Evolutionary conservation across 163 green algal genomes (phyloP).

Genomic region (Chloromonas sp.): DNA sequence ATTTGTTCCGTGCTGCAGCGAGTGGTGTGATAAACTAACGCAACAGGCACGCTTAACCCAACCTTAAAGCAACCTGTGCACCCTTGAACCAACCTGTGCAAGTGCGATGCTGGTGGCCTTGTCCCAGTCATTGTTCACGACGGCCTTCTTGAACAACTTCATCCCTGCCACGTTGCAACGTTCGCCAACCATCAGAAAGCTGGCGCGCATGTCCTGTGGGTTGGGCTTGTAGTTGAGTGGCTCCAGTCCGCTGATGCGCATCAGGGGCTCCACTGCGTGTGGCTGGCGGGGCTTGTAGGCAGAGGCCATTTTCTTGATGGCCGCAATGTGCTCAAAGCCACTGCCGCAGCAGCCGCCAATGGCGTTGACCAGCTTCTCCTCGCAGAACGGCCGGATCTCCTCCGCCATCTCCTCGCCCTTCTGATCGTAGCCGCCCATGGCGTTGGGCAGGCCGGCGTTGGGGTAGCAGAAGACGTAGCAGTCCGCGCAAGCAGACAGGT

Average conservation of each 20-base stretch:
- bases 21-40: too few relatives aligned
- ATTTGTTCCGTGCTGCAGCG: too few relatives aligned
- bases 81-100: conserved; percentile 67
- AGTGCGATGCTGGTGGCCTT: conserved; percentile 87
- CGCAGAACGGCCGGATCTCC: conserved; percentile 84
- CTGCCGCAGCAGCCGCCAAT: conserved; percentile 95
- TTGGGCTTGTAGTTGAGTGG: conserved; percentile 89
- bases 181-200: conserved; percentile 94
- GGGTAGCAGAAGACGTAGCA: conserved; percentile 97
- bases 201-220: conserved; percentile 64
- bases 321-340: conserved; percentile 85
- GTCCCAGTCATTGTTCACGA: conserved; percentile 90
- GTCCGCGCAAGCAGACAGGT: conserved; percentile 81
- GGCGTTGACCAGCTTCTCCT: conserved; percentile 83
- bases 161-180: conserved; percentile 96
- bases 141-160: conserved; percentile 85
- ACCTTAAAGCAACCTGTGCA: too few relatives aligned
- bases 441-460: conserved; percentile 95
- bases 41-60: too few relatives aligned
- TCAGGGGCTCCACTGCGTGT: conserved; percentile 53
- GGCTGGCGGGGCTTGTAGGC: conserved; percentile 55
- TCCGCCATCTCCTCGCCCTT: conserved; percentile 86
- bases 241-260: conserved; percentile 91
- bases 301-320: conserved; percentile 54
- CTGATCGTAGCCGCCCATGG: conserved; percentile 97